phyloP scores from a whole-genome alignment of 345 rosid species.

The Lepidium didymum region DNA sequence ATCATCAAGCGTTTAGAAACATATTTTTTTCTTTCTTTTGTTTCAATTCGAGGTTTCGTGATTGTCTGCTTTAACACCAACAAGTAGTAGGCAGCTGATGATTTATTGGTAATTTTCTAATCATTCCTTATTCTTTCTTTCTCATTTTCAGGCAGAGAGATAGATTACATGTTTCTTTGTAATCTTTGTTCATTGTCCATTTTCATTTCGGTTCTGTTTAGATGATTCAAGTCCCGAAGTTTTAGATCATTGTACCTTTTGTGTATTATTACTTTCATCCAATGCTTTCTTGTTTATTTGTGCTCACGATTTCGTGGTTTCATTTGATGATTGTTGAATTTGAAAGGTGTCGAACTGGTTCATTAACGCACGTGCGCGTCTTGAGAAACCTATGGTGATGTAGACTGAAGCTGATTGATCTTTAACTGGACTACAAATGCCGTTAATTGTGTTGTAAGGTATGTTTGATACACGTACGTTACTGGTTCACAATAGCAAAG shows the following conservation, averaged over 20 bases:
- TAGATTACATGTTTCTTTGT: neutral
- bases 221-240: neutral
- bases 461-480: conserved; percentile 71
- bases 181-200: neutral
- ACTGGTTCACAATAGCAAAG: neutral
- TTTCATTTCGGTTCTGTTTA: neutral
- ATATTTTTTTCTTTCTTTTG: conserved; percentile 15
- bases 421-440: conserved; percentile 44
- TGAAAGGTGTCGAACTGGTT: conserved; percentile 94
- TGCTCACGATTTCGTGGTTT: neutral
- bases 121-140: neutral
- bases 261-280: neutral
- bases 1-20: conserved; percentile 29
- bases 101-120: conserved; percentile 48
- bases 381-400: conserved; percentile 87
- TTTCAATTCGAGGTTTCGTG: conserved; percentile 28
- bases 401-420: conserved; percentile 80
- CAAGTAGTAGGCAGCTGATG: conserved; percentile 19
- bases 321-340: conserved; percentile 22
- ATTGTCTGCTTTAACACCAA: conserved; percentile 40
- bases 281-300: neutral
- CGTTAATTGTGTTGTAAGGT: conserved; percentile 61
- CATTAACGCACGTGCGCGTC: conserved; percentile 94
- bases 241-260: conserved; percentile 9
- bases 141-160: neutral